Conservation (phyloP, 129 eudicot genomes). For the Flaveria robusta region DNA sequence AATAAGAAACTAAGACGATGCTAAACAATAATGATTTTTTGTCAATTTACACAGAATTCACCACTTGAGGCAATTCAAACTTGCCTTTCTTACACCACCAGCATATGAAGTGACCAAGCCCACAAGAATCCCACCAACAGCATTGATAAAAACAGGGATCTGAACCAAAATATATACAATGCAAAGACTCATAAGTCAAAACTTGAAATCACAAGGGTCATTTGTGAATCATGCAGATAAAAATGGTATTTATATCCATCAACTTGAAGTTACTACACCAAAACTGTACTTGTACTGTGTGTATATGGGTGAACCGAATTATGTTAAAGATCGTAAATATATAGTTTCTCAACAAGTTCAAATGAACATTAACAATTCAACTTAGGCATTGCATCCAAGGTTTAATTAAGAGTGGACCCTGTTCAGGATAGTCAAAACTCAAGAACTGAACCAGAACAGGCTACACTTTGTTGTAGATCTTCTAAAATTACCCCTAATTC, state of each 20-base stretch:
- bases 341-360: neutral
- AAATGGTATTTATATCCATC: neutral
- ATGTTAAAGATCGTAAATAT: neutral
- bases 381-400: no score
- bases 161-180: constrained; percentile 30
- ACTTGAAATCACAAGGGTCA: neutral
- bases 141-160: constrained; percentile 89
- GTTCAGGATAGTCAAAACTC: no score
- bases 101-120: constrained; percentile 95
- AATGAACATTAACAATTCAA: neutral
- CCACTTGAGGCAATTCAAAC: constrained; percentile 52
- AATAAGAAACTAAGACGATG: neutral
- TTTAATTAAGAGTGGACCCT: no score
- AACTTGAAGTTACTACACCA: neutral
- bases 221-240: neutral
- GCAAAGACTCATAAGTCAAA: neutral
- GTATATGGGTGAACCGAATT: neutral
- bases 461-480: no score
- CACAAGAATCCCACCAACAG: constrained; percentile 86
- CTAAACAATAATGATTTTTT: neutral
- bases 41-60: constrained; percentile 27
- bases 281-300: neutral
- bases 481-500: no score
- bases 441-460: no score
- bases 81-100: constrained; percentile 95